Percentiles rank a stretch among this genome's conserved stretches.
phyloP scores from a whole-genome alignment of 106 monocot genomes.

The Platanthera zijinensis region DNA sequence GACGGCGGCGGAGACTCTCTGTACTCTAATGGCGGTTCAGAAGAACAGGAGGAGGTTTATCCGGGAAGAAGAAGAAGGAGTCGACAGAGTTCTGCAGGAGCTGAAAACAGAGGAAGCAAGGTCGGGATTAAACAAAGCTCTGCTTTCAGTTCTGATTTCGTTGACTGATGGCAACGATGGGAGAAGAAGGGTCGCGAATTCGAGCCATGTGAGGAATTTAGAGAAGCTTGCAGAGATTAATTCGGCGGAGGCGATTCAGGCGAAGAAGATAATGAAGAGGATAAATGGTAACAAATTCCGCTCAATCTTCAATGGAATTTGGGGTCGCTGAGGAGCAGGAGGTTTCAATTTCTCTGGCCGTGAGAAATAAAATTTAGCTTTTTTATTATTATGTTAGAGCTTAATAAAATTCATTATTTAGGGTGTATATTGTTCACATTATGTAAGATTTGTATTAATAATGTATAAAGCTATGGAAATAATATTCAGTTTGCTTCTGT shows the following conservation, averaged over 20 bases:
- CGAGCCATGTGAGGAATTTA: constrained; percentile 32
- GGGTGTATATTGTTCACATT: neutral
- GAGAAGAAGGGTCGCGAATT: constrained; percentile 41
- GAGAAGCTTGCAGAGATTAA: constrained; percentile 45
- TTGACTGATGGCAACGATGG: constrained; percentile 42
- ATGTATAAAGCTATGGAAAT: neutral
- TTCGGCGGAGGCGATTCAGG: constrained; percentile 32
- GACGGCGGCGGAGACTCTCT: constrained; percentile 34
- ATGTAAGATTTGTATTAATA: neutral
- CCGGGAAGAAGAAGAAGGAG: constrained; percentile 33
- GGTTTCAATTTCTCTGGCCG: neutral
- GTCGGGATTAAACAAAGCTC: constrained; percentile 17
- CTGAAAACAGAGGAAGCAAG: constrained; percentile 42
- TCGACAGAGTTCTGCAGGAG: constrained; percentile 35
- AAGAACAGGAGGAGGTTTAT: constrained; percentile 40
- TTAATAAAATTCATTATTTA: neutral
- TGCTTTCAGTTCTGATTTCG: constrained; percentile 41
- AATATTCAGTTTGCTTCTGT: neutral
- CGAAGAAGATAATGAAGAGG: constrained; percentile 36
- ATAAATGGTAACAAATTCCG: neutral
- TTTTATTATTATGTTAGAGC: neutral
- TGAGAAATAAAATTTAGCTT: neutral
- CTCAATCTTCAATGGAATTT: constrained; percentile 20
- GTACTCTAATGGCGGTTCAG: constrained; percentile 25
- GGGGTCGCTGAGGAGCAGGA: neutral